Evolutionary conservation across 257 asterid genomes (phyloP), one percentile per base, ranked within the genome.

Genomic region (Gardenia jasminoides): DNA sequence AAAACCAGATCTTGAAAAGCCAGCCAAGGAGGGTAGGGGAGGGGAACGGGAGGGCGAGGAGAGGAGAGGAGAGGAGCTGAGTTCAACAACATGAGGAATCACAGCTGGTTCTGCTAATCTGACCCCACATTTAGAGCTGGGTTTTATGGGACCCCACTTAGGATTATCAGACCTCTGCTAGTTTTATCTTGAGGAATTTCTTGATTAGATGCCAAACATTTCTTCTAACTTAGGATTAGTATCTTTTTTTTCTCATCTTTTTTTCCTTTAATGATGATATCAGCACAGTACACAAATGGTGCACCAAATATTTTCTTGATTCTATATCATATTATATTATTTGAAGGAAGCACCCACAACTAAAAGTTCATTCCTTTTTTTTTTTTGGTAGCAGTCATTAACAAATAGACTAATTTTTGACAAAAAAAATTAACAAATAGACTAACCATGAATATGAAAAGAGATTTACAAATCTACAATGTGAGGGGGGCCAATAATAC

Each of bases 71-170:
- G 41, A 4, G 41, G 41, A 36, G 41, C 41, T 36, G 61, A 80
- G 81, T 78, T 65, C 78, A 73, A 41, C 33, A 46, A 67, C 61
- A 72, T 56, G 80, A 46, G 39, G 58, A 48, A 48, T 47, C 76
- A 86, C 91, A 88, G 92, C 91, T 89, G 92, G 90, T 87, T 77
- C 83, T 76, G 80, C 77, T 69, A 58, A 70, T 44, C 17, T 59
- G 76, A 59, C 80, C 80, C 83, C 69, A 74, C 79, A 16, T 54
- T 64, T 54, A 58, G 83, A 78, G 78, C 68, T 75, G 62, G 46
- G 39, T 19, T 1, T 15, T 59, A 69, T 75, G 77, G 77, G 76
- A 76, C 9, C 84, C 80, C 82, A 44, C 58, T 6, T 26, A 6
- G 58, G 30, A 56, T 74, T 24, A 44, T 56, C 56, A 36, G 41